These are phyloP conservation scores for Pyrus communis DNA, from an alignment of 306 rosid genomes.

Conservation along the genomic window DNA sequence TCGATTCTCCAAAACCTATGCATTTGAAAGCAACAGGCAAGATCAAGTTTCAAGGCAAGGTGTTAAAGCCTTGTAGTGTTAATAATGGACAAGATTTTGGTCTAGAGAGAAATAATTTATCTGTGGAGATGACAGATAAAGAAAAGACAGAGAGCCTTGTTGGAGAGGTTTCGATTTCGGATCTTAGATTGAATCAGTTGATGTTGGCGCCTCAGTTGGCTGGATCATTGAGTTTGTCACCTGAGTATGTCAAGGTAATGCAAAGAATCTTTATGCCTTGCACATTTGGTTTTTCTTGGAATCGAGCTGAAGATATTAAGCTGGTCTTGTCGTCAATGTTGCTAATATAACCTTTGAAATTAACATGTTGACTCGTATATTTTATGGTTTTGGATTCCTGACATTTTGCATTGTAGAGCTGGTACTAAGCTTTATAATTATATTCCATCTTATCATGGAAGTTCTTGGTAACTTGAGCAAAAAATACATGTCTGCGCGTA, in stretches of 20 bases:
- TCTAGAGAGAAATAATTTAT: slow-evolving; percentile 31
- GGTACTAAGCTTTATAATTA: not conserved
- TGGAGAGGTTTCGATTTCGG: slow-evolving; percentile 73
- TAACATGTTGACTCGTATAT: not conserved
- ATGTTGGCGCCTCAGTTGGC: slow-evolving; percentile 82
- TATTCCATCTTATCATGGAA: not conserved
- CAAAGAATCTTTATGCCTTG: not conserved
- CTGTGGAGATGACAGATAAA: slow-evolving; percentile 25
- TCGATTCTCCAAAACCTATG: slow-evolving; percentile 77
- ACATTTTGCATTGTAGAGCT: not conserved
- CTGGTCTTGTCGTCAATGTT: not conserved
- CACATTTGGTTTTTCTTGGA: not conserved
- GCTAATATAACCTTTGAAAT: not conserved
- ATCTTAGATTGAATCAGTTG: slow-evolving; percentile 86
- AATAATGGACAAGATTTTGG: slow-evolving; percentile 34
- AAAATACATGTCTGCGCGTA: not conserved
- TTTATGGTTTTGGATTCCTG: not conserved
- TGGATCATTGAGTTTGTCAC: slow-evolving; percentile 64
- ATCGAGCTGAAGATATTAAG: not conserved
- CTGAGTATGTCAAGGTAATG: slow-evolving; percentile 60
- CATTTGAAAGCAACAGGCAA: slow-evolving; percentile 79
- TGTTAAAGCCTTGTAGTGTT: slow-evolving; percentile 38
- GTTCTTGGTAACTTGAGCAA: not conserved
- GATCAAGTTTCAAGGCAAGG: slow-evolving; percentile 82
- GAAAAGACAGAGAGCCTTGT: slow-evolving; percentile 43